phyloP scores from a whole-genome alignment of 208 protist genomes.

The Giardia duodenalis region DNA sequence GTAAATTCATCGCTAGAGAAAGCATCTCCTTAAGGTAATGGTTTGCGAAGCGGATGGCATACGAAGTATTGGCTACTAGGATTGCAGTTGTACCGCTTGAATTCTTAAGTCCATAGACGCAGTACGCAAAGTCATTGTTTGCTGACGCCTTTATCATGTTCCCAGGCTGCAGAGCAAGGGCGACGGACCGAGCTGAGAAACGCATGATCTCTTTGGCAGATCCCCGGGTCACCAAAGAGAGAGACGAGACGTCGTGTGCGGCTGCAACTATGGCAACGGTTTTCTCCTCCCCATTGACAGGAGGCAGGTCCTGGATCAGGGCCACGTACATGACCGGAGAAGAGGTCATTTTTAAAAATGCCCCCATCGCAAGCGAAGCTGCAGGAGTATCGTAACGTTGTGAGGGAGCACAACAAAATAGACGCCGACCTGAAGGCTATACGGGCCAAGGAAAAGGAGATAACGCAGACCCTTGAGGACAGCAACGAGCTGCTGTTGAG shows the following conservation, averaged over 20 bases:
- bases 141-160: not conserved
- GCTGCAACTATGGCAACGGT: not conserved
- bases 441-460: not conserved
- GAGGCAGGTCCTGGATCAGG: not conserved
- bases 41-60: not conserved
- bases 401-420: not conserved
- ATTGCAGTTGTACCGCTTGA: not conserved
- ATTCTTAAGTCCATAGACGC: not conserved
- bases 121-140: not conserved
- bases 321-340: not conserved
- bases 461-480: not conserved
- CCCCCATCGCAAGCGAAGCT: not conserved
- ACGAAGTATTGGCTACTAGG: not conserved
- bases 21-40: not conserved
- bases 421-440: not conserved
- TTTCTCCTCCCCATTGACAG: not conserved
- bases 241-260: not conserved
- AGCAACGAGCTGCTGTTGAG: not conserved
- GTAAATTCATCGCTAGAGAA: not conserved
- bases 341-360: slow-evolving; percentile 4
- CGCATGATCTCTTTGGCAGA: not conserved
- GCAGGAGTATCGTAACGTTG: not conserved
- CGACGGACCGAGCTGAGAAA: not conserved
- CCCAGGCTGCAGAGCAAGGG: not conserved
- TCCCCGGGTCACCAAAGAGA: not conserved